These are phyloP conservation scores for Leishmania mexicana DNA, from an alignment of 208 protist species.

Conservation along the genomic window DNA sequence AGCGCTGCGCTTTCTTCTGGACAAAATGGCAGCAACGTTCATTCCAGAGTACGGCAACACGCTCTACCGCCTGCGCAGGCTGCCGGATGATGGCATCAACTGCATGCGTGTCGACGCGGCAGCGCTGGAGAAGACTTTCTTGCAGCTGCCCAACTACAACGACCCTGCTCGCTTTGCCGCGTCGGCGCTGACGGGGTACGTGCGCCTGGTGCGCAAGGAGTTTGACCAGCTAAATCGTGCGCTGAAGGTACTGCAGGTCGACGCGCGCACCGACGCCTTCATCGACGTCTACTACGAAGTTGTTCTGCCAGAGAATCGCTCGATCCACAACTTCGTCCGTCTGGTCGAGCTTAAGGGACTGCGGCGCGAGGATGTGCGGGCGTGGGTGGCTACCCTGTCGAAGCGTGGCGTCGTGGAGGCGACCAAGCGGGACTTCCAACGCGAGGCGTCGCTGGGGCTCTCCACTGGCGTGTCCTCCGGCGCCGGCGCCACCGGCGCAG, in stretches of 20 bases:
- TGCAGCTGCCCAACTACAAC: constrained; percentile 90
- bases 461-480: constrained; percentile 32
- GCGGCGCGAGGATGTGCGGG: constrained; percentile 75
- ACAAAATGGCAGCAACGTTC: constrained; percentile 75
- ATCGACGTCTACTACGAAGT: constrained; percentile 87
- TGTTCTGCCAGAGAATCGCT: constrained; percentile 82
- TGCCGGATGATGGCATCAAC: constrained; percentile 64
- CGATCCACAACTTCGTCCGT: constrained; percentile 88
- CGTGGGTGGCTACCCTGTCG: constrained; percentile 79
- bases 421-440: constrained; percentile 71
- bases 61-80: constrained; percentile 65
- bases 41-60: constrained; percentile 74
- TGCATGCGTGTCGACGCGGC: constrained; percentile 78
- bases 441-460: constrained; percentile 43
- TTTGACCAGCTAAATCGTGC: constrained; percentile 85
- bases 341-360: constrained; percentile 85
- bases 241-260: constrained; percentile 87
- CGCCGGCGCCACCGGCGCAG: constrained; percentile 4
- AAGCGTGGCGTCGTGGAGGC: constrained; percentile 87
- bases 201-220: constrained; percentile 73
- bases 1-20: constrained; percentile 83
- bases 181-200: constrained; percentile 65
- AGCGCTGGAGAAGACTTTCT: constrained; percentile 74
- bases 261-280: constrained; percentile 70
- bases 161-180: constrained; percentile 70